These are phyloP conservation scores for Mycena sanguinolenta DNA, from an alignment of 768 basidiomycete species.

Conservation along the genomic window DNA sequence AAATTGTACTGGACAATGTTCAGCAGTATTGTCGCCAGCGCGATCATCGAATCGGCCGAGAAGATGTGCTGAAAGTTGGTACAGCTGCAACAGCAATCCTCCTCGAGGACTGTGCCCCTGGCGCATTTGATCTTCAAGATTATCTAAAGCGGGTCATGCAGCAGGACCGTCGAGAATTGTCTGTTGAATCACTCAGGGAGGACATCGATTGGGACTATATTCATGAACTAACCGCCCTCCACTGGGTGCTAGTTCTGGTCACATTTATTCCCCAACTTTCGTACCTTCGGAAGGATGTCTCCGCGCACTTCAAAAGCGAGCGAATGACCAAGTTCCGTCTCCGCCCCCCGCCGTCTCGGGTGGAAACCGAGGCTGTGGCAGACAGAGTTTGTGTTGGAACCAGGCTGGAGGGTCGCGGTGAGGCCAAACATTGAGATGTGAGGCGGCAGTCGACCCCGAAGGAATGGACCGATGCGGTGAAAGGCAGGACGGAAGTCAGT, in stretches of 20 bases:
- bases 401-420: conserved; percentile 27
- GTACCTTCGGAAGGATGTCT: not conserved
- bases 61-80: conserved; percentile 40
- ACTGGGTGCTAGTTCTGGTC: not conserved
- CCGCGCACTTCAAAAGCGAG: not conserved
- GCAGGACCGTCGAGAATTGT: not conserved
- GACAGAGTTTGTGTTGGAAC: not conserved
- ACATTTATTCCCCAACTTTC: not conserved
- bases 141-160: not conserved
- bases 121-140: not conserved
- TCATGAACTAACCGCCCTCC: not conserved
- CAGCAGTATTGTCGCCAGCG: conserved; percentile 36
- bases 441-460: conserved; percentile 17
- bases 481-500: conserved; percentile 18
- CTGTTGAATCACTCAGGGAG: not conserved
- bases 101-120: not conserved
- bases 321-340: not conserved
- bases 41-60: conserved; percentile 33
- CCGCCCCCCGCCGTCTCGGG: not conserved
- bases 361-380: conserved; percentile 18
- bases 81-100: conserved; percentile 37
- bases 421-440: conserved; percentile 19
- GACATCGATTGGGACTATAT: not conserved
- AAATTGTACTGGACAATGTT: conserved; percentile 36
- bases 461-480: conserved; percentile 9